phyloP scores from a whole-genome alignment of 768 basidiomycete genomes.

The Tulasnella sp. region DNA sequence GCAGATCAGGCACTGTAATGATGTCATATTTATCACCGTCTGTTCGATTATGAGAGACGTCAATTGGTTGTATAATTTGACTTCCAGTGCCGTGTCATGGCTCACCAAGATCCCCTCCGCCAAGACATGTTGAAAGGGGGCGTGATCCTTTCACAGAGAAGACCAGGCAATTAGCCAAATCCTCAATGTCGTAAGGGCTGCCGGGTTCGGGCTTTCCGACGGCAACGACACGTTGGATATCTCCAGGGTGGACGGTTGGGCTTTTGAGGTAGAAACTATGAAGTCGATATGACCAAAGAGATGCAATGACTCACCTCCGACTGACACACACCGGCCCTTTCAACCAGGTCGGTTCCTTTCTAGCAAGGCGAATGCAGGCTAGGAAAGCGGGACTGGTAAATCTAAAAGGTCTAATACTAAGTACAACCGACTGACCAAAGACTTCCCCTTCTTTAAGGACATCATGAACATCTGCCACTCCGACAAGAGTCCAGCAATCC shows the following conservation, averaged over 20 bases:
- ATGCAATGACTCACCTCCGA: slow-evolving; percentile 12
- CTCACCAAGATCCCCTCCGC: slow-evolving; percentile 20
- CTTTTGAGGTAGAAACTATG: slow-evolving; percentile 26
- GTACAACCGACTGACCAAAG: slow-evolving; percentile 39
- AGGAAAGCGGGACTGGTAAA: neutral
- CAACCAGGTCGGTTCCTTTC: slow-evolving; percentile 42
- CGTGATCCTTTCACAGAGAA: slow-evolving; percentile 40
- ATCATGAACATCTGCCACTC: slow-evolving; percentile 72
- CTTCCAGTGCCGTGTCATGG: no score
- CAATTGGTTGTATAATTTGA: neutral
- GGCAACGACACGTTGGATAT: slow-evolving; percentile 52
- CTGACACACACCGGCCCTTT: slow-evolving; percentile 51
- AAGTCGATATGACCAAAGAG: neutral
- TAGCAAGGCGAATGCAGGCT: slow-evolving; percentile 29
- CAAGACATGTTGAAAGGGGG: slow-evolving; percentile 17
- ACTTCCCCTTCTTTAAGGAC: slow-evolving; percentile 45
- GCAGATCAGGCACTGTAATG: neutral
- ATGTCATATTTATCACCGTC: slow-evolving; percentile 16
- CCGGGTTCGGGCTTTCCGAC: slow-evolving; percentile 44
- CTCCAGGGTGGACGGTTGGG: slow-evolving; percentile 65
- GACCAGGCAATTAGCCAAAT: slow-evolving; percentile 56
- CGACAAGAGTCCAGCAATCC: slow-evolving; percentile 56
- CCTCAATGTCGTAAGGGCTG: neutral
- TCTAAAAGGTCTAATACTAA: neutral
- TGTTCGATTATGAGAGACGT: neutral